Evolutionary conservation across 345 rosid genomes (phyloP).

Genomic region (Laguncularia racemosa): DNA sequence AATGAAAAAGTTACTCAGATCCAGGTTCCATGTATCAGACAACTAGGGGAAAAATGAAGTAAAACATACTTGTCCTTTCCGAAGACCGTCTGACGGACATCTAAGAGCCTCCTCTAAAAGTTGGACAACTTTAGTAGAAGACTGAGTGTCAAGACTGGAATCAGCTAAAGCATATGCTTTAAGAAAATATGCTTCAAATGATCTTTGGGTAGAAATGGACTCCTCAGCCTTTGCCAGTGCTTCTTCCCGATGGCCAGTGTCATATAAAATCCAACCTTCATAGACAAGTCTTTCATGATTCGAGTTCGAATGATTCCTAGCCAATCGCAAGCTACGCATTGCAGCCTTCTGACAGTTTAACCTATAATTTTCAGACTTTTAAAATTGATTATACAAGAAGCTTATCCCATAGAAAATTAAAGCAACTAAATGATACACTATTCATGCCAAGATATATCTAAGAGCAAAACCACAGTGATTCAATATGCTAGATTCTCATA

Average conservation of each 20-base stretch:
- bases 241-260: conserved; percentile 91
- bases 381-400: background rate
- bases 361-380: conserved; percentile 28
- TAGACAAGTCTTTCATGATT: conserved; percentile 89
- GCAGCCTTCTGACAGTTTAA: conserved; percentile 92
- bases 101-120: conserved; percentile 88
- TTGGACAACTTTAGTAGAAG: conserved; percentile 59
- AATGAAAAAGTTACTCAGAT: conserved; percentile 3
- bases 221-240: conserved; percentile 91
- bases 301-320: conserved; percentile 73
- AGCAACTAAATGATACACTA: too few relatives aligned
- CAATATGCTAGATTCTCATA: too few relatives aligned
- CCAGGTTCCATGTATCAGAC: too few relatives aligned
- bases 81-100: conserved; percentile 98
- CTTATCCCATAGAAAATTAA: too few relatives aligned
- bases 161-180: conserved; percentile 91
- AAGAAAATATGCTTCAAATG: conserved; percentile 96
- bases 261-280: conserved; percentile 94
- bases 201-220: conserved; percentile 77
- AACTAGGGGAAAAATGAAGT: too few relatives aligned
- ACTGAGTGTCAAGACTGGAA: conserved; percentile 53
- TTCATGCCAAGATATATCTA: too few relatives aligned
- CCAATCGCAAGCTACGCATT: conserved; percentile 80
- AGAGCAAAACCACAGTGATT: too few relatives aligned
- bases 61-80: conserved; percentile 85